Conservation (phyloP, 306 rosid species). For the Oxytropis ochrocephala region DNA sequence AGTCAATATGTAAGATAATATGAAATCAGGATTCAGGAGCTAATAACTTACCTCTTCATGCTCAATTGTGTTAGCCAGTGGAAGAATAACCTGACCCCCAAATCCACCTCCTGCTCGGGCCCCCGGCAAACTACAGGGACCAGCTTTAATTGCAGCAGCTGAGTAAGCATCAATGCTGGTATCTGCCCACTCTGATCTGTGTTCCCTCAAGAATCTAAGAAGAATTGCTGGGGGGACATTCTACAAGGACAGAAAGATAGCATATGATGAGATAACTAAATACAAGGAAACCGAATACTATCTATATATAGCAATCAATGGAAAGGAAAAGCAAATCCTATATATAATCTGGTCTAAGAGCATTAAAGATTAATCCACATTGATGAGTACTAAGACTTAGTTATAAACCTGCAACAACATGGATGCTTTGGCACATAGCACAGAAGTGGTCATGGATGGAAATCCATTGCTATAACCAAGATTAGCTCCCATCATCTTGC, state of each 20-base stretch:
- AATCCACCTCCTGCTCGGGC: slow-evolving; percentile 60
- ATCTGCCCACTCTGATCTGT: slow-evolving; percentile 99
- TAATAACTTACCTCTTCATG: slow-evolving; percentile 81
- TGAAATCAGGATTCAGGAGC: not conserved
- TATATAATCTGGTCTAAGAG: not conserved
- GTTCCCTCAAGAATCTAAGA: slow-evolving; percentile 86
- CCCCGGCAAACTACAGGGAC: slow-evolving; percentile 74
- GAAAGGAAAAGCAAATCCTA: not conserved
- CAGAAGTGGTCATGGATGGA: slow-evolving; percentile 61
- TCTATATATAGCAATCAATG: too few species aligned
- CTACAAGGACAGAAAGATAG: slow-evolving; percentile 32
- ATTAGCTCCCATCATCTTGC: slow-evolving; percentile 76
- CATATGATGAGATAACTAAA: not conserved
- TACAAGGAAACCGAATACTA: not conserved
- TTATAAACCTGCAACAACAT: slow-evolving; percentile 82
- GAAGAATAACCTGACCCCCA: slow-evolving; percentile 97
- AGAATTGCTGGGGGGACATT: slow-evolving; percentile 96
- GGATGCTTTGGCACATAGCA: slow-evolving; percentile 95
- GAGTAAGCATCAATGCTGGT: slow-evolving; percentile 95
- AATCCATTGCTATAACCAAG: slow-evolving; percentile 68
- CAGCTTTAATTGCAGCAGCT: slow-evolving; percentile 85
- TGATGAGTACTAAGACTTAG: not conserved
- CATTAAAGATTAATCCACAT: not conserved
- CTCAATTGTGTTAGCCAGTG: slow-evolving; percentile 89
- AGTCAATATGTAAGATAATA: not conserved